Evolutionary conservation across 495 filamentous ascomycete genomes (phyloP).

Genomic region (Pyrenula aspistea): DNA sequence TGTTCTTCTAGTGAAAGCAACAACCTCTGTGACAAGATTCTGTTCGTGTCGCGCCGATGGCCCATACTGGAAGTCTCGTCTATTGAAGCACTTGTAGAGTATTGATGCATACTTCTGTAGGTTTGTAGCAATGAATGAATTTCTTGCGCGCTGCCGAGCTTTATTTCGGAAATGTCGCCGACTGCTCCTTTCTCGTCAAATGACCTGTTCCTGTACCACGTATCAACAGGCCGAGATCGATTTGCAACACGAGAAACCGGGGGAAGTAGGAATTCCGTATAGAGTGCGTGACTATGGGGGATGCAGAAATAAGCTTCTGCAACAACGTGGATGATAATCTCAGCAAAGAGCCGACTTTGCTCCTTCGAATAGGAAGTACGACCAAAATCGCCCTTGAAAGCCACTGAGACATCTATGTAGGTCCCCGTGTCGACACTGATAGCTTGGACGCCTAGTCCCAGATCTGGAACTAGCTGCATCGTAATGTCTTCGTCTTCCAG

Average conservation of each 20-base stretch:
- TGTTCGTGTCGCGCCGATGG: not conserved
- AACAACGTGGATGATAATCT: slow-evolving; percentile 41
- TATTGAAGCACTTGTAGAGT: not conserved
- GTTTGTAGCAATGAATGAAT: not conserved
- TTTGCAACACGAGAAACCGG: slow-evolving; percentile 2
- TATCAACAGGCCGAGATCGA: not conserved
- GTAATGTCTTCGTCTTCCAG: slow-evolving; percentile 32
- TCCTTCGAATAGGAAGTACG: slow-evolving; percentile 28
- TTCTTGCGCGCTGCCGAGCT: not conserved
- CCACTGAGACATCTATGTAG: slow-evolving; percentile 27
- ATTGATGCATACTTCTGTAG: not conserved
- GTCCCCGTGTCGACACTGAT: slow-evolving; percentile 27
- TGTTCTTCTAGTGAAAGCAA: slow-evolving; percentile 25
- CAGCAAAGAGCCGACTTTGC: slow-evolving; percentile 38
- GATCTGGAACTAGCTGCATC: slow-evolving; percentile 32
- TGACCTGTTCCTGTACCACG: not conserved
- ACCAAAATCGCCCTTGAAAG: slow-evolving; percentile 24
- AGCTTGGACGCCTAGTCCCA: slow-evolving; percentile 32
- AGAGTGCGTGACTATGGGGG: slow-evolving; percentile 35
- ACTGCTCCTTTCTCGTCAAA: not conserved
- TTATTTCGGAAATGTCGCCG: slow-evolving; percentile 10
- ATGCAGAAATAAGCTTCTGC: slow-evolving; percentile 35
- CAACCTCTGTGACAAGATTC: slow-evolving; percentile 14
- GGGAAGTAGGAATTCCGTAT: slow-evolving; percentile 33
- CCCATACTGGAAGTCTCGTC: not conserved